Base-by-base conservation (phyloP, 192 early-diverging fungal species). In the Powellomyces hirtus region DNA sequence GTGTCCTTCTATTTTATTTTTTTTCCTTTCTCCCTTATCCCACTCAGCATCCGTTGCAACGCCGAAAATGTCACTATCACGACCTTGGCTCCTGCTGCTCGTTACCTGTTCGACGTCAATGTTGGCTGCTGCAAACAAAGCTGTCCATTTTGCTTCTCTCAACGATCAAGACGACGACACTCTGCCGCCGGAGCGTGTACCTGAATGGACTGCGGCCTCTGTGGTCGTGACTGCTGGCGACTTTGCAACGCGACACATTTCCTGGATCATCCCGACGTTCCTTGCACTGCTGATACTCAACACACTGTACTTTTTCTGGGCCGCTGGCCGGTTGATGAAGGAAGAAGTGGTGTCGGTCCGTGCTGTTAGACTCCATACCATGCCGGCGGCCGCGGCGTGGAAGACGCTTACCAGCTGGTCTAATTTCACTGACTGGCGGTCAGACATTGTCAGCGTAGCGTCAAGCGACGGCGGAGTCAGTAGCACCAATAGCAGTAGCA, bases 201-300 rank as follows among this genome's bases (percentile, higher is more conserved):
- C 18, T 5, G 62, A 64, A 22, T 52, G 45, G 50, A 30, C 62
- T 4, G 53, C 24, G 7, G 33, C 45, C 26, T 14, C 30, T 22
- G n/a, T 66, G 7, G 26, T 66, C 29, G 27, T 51, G 0, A 20
- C 4, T 4, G 64, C 33, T 29, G 64, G 46, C 29, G 46, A 46
- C 14, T 66, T 56, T 57, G 64, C 64, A 10, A 14, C 30, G 7
- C 18, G 20, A 2, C 31, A 66, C 34, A 24, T 66, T 11, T 66
- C 53, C 53, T 66, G 64, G 64, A 37, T 66, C 46, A 14, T 66
- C 10, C 64, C 64, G 4, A 57, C 53, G 34, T 5, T 66, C 36
- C 16, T 22, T n/a, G 24, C n/a, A 5, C 16, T 66, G 22, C 64
- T 66, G 4, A n/a, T 52, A 20, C 10, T 37, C 14, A 29, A 66